phyloP scores from a whole-genome alignment of 495 filamentous ascomycete genomes.

The Trichoderma virens region DNA sequence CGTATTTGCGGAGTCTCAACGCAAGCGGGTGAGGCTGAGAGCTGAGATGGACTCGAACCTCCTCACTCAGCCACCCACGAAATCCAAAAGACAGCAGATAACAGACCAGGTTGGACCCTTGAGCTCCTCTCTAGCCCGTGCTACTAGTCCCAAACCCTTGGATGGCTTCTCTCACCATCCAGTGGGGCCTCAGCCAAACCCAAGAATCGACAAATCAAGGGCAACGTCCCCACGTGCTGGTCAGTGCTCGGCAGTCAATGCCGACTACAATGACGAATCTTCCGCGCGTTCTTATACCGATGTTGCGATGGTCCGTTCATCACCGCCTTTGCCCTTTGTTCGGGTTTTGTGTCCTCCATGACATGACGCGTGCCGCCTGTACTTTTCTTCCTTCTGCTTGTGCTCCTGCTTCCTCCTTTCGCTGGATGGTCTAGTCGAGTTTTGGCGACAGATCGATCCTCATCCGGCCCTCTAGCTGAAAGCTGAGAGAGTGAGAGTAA shows the following conservation, averaged over 20 bases:
- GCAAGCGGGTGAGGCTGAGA: too few species aligned
- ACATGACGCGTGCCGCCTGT: neutral
- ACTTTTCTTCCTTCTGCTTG: neutral
- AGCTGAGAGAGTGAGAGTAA: too few species aligned
- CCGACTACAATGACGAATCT: neutral
- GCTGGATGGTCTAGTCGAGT: neutral
- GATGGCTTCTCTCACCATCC: neutral
- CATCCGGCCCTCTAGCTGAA: neutral
- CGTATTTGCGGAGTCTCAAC: too few species aligned
- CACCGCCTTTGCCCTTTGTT: neutral
- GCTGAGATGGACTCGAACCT: too few species aligned
- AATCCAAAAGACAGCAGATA: too few species aligned
- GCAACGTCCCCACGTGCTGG: neutral
- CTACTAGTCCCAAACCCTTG: too few species aligned
- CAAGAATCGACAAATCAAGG: neutral
- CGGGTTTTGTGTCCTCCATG: neutral
- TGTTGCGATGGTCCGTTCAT: neutral
- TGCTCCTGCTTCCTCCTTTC: neutral
- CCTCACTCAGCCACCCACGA: too few species aligned
- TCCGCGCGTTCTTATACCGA: neutral
- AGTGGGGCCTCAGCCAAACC: neutral
- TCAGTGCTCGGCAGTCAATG: neutral
- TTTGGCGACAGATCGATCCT: neutral
- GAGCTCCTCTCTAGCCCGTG: too few species aligned
- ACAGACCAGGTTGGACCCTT: too few species aligned